Percentiles rank a stretch among this genome's conserved stretches.
phyloP scores from a whole-genome alignment of 1,284 basidiomycete genomes.

The Microbotryum violaceum region DNA sequence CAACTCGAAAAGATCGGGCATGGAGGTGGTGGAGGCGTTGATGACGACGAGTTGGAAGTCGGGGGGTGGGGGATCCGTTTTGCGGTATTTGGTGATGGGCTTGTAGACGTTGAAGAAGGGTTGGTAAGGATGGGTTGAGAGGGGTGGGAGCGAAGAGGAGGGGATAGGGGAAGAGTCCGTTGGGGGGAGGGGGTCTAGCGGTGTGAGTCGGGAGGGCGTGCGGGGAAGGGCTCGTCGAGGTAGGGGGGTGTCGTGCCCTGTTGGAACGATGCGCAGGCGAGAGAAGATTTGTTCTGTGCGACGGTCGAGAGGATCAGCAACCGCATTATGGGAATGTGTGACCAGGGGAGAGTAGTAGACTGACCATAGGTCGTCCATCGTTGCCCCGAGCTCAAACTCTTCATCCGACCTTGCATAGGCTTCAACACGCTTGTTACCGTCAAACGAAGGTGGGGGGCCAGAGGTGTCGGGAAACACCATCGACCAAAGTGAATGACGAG shows the following conservation, averaged over 20 bases:
- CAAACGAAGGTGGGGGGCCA: background rate
- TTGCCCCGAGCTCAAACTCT: constrained; percentile 14
- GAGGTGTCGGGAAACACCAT: background rate
- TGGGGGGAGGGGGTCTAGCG: constrained; percentile 16
- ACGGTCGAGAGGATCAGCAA: background rate
- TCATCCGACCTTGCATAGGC: constrained; percentile 8
- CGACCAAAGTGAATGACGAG: too few species aligned
- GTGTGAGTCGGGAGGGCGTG: constrained; percentile 25
- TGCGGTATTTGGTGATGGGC: constrained; percentile 73
- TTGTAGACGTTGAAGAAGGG: constrained; percentile 91
- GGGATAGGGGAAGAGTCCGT: constrained; percentile 3
- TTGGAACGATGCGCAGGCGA: constrained; percentile 64
- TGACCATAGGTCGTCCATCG: constrained; percentile 35
- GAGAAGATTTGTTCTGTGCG: constrained; percentile 50
- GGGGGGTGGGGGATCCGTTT: constrained; percentile 66
- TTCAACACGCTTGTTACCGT: background rate
- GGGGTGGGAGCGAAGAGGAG: constrained; percentile 3
- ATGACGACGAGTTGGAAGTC: constrained; percentile 83
- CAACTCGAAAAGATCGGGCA: constrained; percentile 64
- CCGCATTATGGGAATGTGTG: background rate
- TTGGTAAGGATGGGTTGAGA: constrained; percentile 56
- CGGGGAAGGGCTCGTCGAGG: constrained; percentile 41
- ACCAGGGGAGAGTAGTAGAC: background rate
- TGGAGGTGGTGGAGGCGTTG: constrained; percentile 62
- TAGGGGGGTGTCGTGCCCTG: constrained; percentile 49